Evolutionary conservation across 2,329 filamentous ascomycete species (phyloP), one percentile per base, ranked within the genome.

Genomic region (Colletotrichum falcatum): DNA sequence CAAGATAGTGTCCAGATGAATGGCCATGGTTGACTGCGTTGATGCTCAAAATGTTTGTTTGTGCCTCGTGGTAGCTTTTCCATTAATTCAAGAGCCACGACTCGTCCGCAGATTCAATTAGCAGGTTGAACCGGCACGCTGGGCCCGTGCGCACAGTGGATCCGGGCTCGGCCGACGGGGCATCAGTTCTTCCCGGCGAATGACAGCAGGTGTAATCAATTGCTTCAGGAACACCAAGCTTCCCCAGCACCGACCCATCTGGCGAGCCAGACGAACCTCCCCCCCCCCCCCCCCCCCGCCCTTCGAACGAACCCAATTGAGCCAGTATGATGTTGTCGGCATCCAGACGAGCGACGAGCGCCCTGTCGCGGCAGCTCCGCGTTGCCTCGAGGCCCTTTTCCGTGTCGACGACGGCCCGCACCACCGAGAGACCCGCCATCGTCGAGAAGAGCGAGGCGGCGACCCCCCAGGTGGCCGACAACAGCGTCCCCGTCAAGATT

Each of bases 301-400:
- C 49, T 49, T 61, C 58, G 64, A 65, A 59, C 30, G 35, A 37
- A 56, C 58, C 44, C 67, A 70, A 70, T 67, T 67, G 67, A 67
- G 58, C 58, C 64, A 62, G 64, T 65, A 86, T 86, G 65, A 89
- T 87, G 79, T 78, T 85, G 74, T 82, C 83, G 58, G 81, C 81
- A 72, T 74, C 81, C 35, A 77, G 81, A 72, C 81, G 82, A 74
- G 78, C 77, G 66, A 80, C 84, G 65, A 78, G 82, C 66, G 78
- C 80, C 74, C 75, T 88, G 66, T 78, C 83, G 76, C 84, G 84
- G 76, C 81, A 80, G 68, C 74, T 83, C 76, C 83, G 83, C 73
- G 77, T 82, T 66, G 79, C 81, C 62, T 81, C 79, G 74, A 85
- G 86, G 65, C 77, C 83, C 55, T 87, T 89, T 76, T 79, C 82